A percentile compares a stretch with the other conserved stretches of the same genome.
Evolutionary conservation across 345 rosid species (phyloP).

Genomic region (Gossypium stocksii): DNA sequence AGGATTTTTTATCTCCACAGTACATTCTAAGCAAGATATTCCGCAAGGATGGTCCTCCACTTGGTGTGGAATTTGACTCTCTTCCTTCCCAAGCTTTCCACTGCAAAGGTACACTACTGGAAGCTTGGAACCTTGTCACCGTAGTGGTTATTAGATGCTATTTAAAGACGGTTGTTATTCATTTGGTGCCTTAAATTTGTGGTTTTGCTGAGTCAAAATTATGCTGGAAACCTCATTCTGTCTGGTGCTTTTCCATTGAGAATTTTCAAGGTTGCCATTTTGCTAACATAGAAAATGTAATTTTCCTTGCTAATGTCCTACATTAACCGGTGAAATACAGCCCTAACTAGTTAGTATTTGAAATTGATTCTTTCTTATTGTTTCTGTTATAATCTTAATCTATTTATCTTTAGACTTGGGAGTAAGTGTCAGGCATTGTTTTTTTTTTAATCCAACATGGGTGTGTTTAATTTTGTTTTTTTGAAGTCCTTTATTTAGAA

Average conservation of each 20-base stretch:
- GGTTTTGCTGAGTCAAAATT: not conserved
- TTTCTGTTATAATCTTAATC: not conserved
- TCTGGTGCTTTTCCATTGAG: not conserved
- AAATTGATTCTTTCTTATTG: not conserved
- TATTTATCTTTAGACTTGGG: not conserved
- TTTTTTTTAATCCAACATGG: not conserved
- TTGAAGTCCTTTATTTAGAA: not conserved
- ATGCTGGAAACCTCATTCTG: not conserved
- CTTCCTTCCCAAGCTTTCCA: constrained; percentile 38
- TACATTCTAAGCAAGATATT: constrained; percentile 64
- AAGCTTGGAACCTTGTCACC: constrained; percentile 1
- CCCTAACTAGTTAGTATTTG: not conserved
- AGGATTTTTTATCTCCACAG: constrained; percentile 51
- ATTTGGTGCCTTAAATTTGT: not conserved
- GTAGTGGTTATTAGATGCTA: not conserved
- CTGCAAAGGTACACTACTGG: constrained; percentile 24
- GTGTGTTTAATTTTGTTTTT: not conserved
- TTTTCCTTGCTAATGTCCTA: not conserved
- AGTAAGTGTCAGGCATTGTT: not conserved
- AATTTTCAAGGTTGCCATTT: not conserved
- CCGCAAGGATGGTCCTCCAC: constrained; percentile 93
- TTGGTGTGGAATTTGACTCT: constrained; percentile 66
- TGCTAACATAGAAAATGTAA: not conserved
- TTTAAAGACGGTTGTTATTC: not conserved
- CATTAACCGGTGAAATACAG: not conserved